Base-by-base conservation (phyloP, 2,329 filamentous ascomycete species). In the Ceratocystis harringtonii region DNA sequence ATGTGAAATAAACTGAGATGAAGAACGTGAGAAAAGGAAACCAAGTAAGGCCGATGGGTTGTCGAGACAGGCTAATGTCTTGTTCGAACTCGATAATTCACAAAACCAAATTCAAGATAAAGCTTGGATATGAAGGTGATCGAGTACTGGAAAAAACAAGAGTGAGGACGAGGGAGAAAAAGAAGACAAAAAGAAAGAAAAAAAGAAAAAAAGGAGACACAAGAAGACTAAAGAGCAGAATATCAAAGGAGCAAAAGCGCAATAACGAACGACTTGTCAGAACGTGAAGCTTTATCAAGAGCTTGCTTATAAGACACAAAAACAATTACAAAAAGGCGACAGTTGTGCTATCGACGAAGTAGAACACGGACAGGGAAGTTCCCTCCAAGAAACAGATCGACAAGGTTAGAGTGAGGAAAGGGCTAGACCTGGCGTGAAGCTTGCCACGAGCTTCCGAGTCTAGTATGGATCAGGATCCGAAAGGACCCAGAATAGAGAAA, bases 361-460 rank as follows among this genome's bases (percentile, higher is more conserved):
- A 19, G 25, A 52, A 3, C 1, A 2, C 19, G 55, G n/a, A 22
- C 55, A 58, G 55, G 55, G 55, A 58, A 58, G 28, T 7, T n/a
- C 55, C 55, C 55, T 19, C 30, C 5, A 58, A 17, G 12, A 58
- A 58, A n/a, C 17, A 30, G 55, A 58, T 58, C 12, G 30, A 36
- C 55, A 32, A 58, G 17, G 55, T 19, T 58, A 17, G 22, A 17
- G 8, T 10, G 55, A 36, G 28, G 28, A 58, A 58, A 58, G n/a
- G 55, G 55, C 55, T 58, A 58, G 55, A 58, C 28, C 55, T 58
- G 25, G 55, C 30, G 25, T 58, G 55, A 58, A 58, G 55, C 55
- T 58, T 58, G 22, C 55, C 55, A 58, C 55, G 55, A 58, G 36
- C 55, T 32, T 58, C 55, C 55, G 55, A 58, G 55, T 36, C 55